phyloP scores from a whole-genome alignment of 257 asterid species.

The Lantana camara region DNA sequence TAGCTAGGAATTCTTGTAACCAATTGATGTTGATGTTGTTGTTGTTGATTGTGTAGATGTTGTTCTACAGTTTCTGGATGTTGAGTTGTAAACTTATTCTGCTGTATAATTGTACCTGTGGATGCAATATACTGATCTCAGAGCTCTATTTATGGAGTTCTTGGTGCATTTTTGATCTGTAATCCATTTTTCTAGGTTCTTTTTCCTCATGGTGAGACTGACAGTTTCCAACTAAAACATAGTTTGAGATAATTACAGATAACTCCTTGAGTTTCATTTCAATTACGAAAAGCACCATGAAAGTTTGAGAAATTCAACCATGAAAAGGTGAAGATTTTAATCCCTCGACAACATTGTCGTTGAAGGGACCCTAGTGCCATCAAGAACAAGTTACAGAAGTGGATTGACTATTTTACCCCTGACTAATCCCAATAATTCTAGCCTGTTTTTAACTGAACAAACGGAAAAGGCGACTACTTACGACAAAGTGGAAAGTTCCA shows the following conservation, averaged over 20 bases:
- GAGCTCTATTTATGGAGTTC: background rate
- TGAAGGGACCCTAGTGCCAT: constrained; percentile 15
- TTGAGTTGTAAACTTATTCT: background rate
- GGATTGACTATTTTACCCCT: constrained; percentile 20
- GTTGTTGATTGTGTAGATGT: constrained; percentile 22
- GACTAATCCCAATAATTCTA: background rate
- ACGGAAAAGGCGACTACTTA: constrained; percentile 35
- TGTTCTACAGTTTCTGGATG: constrained; percentile 1
- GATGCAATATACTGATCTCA: background rate
- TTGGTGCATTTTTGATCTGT: background rate
- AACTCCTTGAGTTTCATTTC: no score
- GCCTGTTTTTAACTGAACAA: constrained; percentile 40
- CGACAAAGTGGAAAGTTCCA: constrained; percentile 37
- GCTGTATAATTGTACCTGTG: background rate
- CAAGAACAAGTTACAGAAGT: background rate
- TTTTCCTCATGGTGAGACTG: no score
- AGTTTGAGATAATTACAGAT: no score
- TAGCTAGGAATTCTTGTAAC: constrained; percentile 40
- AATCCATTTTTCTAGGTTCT: no score
- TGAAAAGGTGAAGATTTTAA: no score
- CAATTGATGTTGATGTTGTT: constrained; percentile 32
- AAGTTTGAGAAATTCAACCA: no score
- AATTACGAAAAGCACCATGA: no score
- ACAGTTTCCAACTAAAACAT: no score
- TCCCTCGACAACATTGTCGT: no score